These are phyloP conservation scores for Apiotrichum domesticum DNA, from an alignment of 1,284 basidiomycete species.

Conservation along the genomic window DNA sequence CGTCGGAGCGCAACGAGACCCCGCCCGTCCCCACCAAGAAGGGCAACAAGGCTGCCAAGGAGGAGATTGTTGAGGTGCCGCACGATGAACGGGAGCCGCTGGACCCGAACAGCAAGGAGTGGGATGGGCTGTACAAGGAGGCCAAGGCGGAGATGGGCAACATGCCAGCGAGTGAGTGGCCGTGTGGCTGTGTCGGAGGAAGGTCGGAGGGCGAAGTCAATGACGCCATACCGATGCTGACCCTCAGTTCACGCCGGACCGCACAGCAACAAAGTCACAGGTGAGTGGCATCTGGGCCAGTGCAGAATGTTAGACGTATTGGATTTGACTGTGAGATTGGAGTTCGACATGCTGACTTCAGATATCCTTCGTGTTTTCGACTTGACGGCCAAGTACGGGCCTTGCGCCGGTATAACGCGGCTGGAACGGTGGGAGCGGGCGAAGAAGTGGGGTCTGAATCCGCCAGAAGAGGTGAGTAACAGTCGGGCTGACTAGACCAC, in stretches of 20 bases:
- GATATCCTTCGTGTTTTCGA: slow-evolving; percentile 76
- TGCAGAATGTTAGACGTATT: too few species aligned
- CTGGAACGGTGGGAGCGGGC: slow-evolving; percentile 87
- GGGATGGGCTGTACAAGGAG: slow-evolving; percentile 51
- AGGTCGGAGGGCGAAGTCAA: neutral
- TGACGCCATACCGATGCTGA: slow-evolving; percentile 1
- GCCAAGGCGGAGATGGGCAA: slow-evolving; percentile 57
- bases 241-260: slow-evolving; percentile 35
- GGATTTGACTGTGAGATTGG: too few species aligned
- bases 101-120: slow-evolving; percentile 53
- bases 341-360: slow-evolving; percentile 47
- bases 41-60: slow-evolving; percentile 1
- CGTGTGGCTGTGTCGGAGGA: neutral
- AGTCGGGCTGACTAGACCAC: too few species aligned
- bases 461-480: slow-evolving; percentile 65
- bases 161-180: slow-evolving; percentile 56
- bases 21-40: neutral
- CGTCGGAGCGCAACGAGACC: neutral
- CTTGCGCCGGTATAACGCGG: slow-evolving; percentile 73
- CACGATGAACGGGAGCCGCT: slow-evolving; percentile 23
- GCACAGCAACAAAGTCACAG: slow-evolving; percentile 39
- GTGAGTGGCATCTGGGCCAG: slow-evolving; percentile 21
- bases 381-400: slow-evolving; percentile 75
- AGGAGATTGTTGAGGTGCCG: slow-evolving; percentile 1
- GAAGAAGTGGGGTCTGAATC: slow-evolving; percentile 67